A percentile compares a stretch with the other conserved stretches of the same genome.
phyloP scores from a whole-genome alignment of 306 rosid genomes.

The Arachis hypogaea region DNA sequence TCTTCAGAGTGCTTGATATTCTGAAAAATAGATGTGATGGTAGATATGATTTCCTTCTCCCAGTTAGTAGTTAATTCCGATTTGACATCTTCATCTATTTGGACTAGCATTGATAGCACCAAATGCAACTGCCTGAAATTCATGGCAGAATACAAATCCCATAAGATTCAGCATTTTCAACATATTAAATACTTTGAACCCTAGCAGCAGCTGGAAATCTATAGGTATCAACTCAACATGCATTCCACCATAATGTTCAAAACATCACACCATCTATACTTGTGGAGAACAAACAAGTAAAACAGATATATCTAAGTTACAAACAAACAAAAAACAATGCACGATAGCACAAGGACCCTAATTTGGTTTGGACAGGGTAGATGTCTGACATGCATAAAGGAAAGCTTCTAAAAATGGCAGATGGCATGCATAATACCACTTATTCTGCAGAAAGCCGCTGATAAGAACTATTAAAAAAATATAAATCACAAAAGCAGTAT shows the following conservation, averaged over 20 bases:
- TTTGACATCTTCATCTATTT: slow-evolving; percentile 81
- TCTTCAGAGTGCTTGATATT: slow-evolving; percentile 88
- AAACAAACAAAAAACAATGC: slow-evolving; percentile 16
- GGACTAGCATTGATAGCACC: slow-evolving; percentile 72
- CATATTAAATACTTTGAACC: slow-evolving; percentile 29
- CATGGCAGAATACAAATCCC: slow-evolving; percentile 29
- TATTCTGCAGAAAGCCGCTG: slow-evolving; percentile 13
- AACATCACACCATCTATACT: neutral
- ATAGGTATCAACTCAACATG: slow-evolving; percentile 19
- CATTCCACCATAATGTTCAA: slow-evolving; percentile 22
- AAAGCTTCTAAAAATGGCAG: neutral
- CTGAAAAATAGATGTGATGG: slow-evolving; percentile 69
- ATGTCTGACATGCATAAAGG: neutral
- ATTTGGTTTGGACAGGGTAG: neutral
- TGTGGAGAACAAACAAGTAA: slow-evolving; percentile 23
- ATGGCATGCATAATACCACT: slow-evolving; percentile 3
- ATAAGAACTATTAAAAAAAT: slow-evolving; percentile 18
- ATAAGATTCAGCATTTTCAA: slow-evolving; percentile 36
- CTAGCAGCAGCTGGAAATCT: slow-evolving; percentile 21
- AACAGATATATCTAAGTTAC: slow-evolving; percentile 27
- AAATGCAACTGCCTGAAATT: slow-evolving; percentile 80
- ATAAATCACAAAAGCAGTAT: slow-evolving; percentile 19
- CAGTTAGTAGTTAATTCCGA: slow-evolving; percentile 56
- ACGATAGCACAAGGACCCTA: slow-evolving; percentile 12
- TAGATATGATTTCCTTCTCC: slow-evolving; percentile 61